A percentile compares a stretch with the other conserved stretches of the same genome.
Conservation (phyloP, 371 early-diverging fungal species). For the Apophysomyces sp. region DNA sequence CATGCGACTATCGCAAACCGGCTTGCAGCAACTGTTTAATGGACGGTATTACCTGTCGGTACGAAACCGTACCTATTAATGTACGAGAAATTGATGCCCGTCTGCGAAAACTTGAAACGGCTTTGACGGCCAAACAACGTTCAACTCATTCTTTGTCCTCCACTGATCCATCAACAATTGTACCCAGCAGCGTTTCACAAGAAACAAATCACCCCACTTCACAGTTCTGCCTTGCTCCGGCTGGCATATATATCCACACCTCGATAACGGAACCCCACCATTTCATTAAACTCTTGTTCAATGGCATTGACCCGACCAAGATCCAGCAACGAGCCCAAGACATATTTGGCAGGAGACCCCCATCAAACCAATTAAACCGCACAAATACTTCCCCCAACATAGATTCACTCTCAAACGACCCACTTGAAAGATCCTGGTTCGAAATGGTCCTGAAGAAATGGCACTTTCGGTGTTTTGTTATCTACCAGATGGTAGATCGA, state of each 20-base stretch:
- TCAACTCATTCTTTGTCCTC: not conserved
- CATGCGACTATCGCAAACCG: conserved; percentile 8
- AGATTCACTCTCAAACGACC: conserved; percentile 3
- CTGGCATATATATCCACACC: conserved; percentile 12
- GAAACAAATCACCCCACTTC: not conserved
- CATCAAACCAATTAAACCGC: not conserved
- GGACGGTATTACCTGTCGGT: not conserved
- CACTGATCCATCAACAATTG: not conserved
- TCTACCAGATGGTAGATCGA: conserved; percentile 18
- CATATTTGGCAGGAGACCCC: not conserved
- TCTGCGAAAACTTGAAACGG: conserved; percentile 7
- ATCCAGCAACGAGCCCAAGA: conserved; percentile 4
- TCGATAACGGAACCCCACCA: conserved; percentile 18
- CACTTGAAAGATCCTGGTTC: conserved; percentile 10
- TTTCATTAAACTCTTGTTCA: conserved; percentile 16
- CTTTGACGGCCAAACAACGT: not conserved
- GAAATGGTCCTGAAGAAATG: conserved; percentile 10
- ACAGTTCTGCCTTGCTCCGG: not conserved
- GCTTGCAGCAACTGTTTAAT: conserved; percentile 4
- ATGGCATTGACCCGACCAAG: conserved; percentile 6
- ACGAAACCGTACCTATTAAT: not conserved
- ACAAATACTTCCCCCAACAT: not conserved
- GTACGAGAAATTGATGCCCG: conserved; percentile 8
- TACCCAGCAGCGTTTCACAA: not conserved
- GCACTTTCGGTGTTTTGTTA: conserved; percentile 14